phyloP scores from a whole-genome alignment of 176 grass and related monocot genomes.

The Secale cereale region DNA sequence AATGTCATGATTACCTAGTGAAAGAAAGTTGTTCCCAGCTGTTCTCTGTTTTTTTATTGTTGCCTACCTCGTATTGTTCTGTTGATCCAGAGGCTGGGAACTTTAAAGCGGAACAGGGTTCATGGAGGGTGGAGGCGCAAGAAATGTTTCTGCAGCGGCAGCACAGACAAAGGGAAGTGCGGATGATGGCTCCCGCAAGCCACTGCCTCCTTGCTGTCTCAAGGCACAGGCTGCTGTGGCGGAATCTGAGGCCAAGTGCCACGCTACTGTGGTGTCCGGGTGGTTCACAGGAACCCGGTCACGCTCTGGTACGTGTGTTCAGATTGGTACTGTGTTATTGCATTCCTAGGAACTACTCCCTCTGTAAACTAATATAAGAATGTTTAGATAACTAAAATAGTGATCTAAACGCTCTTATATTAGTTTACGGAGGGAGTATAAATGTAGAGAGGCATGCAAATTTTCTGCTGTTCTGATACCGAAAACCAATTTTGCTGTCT shows the following conservation, averaged over 20 bases:
- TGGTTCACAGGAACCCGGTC: constrained; percentile 67
- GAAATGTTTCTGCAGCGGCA: constrained; percentile 45
- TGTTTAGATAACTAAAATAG: too few species aligned
- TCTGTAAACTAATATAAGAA: too few species aligned
- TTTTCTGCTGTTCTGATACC: background rate
- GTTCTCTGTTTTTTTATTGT: background rate
- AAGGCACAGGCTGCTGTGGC: constrained; percentile 59
- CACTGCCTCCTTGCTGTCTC: constrained; percentile 72
- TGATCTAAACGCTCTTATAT: too few species aligned
- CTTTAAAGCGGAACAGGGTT: constrained; percentile 41
- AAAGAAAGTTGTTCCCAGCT: background rate
- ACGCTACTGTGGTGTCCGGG: constrained; percentile 71
- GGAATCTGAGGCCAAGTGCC: constrained; percentile 66
- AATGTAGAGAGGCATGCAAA: background rate
- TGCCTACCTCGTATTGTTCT: background rate
- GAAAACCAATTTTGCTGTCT: background rate
- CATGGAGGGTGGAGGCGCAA: constrained; percentile 74
- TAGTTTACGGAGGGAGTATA: too few species aligned
- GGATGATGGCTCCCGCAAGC: constrained; percentile 34
- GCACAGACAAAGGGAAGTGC: constrained; percentile 49
- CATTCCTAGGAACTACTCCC: background rate
- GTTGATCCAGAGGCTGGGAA: constrained; percentile 59
- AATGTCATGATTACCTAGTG: background rate
- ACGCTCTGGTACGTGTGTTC: background rate
- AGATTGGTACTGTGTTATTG: background rate